Evolutionary conservation across 257 asterid genomes (phyloP).

Genomic region (Solanum piurae): DNA sequence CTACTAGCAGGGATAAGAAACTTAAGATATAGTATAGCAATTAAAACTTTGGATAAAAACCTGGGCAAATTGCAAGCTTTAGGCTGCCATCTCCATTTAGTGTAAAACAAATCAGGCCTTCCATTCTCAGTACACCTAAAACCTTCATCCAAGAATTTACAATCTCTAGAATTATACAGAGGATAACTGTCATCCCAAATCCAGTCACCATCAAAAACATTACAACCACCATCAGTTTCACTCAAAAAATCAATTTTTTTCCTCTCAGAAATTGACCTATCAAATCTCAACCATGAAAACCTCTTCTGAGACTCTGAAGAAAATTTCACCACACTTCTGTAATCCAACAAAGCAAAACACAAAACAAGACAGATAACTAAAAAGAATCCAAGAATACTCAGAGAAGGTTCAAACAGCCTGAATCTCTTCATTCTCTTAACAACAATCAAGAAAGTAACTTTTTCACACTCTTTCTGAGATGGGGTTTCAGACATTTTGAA

Average conservation of each 20-base stretch:
- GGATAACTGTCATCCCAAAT: constrained; percentile 94
- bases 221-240: constrained; percentile 44
- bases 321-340: constrained; percentile 33
- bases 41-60: constrained; percentile 7
- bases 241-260: constrained; percentile 54
- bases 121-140: constrained; percentile 90
- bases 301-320: constrained; percentile 48
- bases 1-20: not conserved
- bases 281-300: constrained; percentile 46
- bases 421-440: constrained; percentile 69
- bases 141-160: constrained; percentile 79
- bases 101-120: constrained; percentile 82
- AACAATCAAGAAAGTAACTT: constrained; percentile 20
- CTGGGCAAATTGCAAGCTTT: constrained; percentile 84
- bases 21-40: not conserved
- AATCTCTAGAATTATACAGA: constrained; percentile 58
- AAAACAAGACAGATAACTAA: constrained; percentile 40
- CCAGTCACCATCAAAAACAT: constrained; percentile 95
- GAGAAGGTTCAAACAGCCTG: constrained; percentile 67
- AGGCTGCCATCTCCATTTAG: constrained; percentile 99
- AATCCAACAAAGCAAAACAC: constrained; percentile 60
- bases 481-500: constrained; percentile 26
- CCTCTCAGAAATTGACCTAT: constrained; percentile 13
- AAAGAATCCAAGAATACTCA: constrained; percentile 59
- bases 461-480: constrained; percentile 18